Percentiles rank a stretch among this genome's conserved stretches.
These are phyloP conservation scores for Prunella vulgaris DNA, from an alignment of 257 asterid genomes.

Conservation along the genomic window DNA sequence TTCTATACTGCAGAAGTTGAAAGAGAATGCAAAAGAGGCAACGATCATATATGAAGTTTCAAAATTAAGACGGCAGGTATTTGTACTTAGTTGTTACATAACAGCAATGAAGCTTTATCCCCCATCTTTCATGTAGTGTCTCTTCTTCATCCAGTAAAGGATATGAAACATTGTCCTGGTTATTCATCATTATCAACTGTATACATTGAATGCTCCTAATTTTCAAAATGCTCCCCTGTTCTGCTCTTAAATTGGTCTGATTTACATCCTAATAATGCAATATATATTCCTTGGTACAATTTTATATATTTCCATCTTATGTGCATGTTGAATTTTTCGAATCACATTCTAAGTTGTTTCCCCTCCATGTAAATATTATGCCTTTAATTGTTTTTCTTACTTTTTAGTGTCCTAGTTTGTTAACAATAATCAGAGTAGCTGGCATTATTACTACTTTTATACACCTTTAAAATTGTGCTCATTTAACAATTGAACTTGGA, in stretches of 20 bases:
- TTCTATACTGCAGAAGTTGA: slow-evolving; percentile 50
- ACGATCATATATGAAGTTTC: slow-evolving; percentile 42
- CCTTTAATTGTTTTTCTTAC: not conserved
- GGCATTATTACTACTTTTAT: not conserved
- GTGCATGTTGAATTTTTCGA: not conserved
- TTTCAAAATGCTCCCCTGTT: not conserved
- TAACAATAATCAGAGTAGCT: not conserved
- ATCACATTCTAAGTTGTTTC: not conserved
- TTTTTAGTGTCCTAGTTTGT: not conserved
- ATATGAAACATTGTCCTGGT: not conserved
- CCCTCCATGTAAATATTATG: not conserved
- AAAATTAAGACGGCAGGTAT: slow-evolving; percentile 82
- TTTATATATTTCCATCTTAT: not conserved
- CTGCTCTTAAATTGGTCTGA: not conserved
- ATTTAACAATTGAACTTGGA: slow-evolving; percentile 1
- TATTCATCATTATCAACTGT: slow-evolving; percentile 4
- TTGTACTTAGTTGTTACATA: slow-evolving; percentile 19
- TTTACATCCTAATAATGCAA: not conserved
- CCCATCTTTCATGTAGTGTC: not conserved
- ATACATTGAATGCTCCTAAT: not conserved
- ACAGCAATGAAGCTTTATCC: slow-evolving; percentile 6
- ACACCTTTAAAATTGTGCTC: not conserved
- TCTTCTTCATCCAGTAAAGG: not conserved
- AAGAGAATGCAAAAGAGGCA: slow-evolving; percentile 34
- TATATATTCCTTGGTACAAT: not conserved